Evolutionary conservation across 352 stramenopile genomes (phyloP), one percentile per base, ranked within the genome.

Genomic region (Ophiocytium majus): DNA sequence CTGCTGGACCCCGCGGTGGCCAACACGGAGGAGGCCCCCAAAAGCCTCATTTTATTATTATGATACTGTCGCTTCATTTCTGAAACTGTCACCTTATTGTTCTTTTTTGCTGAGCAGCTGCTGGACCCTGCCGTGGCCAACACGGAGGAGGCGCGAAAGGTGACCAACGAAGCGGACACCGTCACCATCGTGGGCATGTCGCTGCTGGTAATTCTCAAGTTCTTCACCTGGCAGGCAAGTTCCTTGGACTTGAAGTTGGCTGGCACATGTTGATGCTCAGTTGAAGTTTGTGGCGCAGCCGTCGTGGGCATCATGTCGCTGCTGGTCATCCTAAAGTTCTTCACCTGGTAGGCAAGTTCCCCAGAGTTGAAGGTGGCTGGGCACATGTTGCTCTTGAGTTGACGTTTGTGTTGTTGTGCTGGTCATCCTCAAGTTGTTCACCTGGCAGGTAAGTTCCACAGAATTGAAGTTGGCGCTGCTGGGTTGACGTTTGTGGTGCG

Each of bases 291-390:
- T 43, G 80, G 79, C 28, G 63, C 71, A 0, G 63, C n/a, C n/a
- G n/a, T n/a, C n/a, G n/a, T n/a, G n/a, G n/a, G n/a, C n/a, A n/a
- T n/a, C n/a, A n/a, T n/a, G n/a, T n/a, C n/a, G n/a, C n/a, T 80
- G 81, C 43, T 57, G 36, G 74, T 80, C 23, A 82, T 86, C 50
- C 49, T 86, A 36, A 64, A 43, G 49, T 82, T 37, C 80, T 86
- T 78, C 82, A 86, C 76, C 28, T 50, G 0, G 82, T 81, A 78
- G 78, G 79, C 32, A 82, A 37, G 84, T 82, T 81, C 33, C 32
- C 63, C 9, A n/a, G n/a, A n/a, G n/a, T n/a, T n/a, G n/a, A n/a
- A n/a, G n/a, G n/a, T n/a, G n/a, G n/a, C n/a, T n/a, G n/a, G n/a
- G n/a, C n/a, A n/a, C n/a, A n/a, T n/a, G n/a, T n/a, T n/a, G n/a